Evolutionary conservation across 208 protist genomes (phyloP).

Genomic region (Acanthamoeba culbertsoni): DNA sequence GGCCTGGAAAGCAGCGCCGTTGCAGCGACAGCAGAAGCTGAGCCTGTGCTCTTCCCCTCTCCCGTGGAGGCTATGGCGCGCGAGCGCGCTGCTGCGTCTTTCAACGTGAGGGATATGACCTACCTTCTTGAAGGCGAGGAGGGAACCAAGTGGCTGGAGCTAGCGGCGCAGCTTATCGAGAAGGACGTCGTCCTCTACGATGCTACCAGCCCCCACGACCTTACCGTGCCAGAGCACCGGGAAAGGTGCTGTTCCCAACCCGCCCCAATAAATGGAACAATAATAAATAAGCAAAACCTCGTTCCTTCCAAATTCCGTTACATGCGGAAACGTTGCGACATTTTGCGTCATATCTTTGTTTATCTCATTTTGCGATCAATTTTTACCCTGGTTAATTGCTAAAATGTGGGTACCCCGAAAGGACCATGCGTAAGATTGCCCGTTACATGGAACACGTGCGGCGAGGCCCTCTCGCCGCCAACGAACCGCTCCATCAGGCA

Average conservation of each 20-base stretch:
- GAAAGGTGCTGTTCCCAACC: no score
- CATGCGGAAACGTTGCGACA: no score
- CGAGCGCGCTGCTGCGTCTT: neutral
- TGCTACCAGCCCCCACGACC: neutral
- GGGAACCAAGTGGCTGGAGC: constrained; percentile 3
- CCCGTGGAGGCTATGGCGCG: neutral
- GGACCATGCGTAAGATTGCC: constrained; percentile 19
- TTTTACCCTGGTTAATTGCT: no score
- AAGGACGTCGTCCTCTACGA: neutral
- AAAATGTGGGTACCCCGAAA: no score
- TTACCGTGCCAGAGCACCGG: constrained; percentile 26
- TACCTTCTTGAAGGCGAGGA: constrained; percentile 29
- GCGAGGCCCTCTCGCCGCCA: neutral
- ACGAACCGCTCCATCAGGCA: neutral
- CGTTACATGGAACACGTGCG: neutral
- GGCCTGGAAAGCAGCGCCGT: neutral
- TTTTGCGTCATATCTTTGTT: no score
- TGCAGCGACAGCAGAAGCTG: neutral
- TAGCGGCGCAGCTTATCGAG: constrained; percentile 13
- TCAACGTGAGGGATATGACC: neutral
- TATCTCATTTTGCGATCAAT: no score
- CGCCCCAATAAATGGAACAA: no score
- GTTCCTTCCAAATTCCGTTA: no score
- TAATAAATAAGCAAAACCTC: no score
- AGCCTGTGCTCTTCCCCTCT: neutral